Percentiles rank a stretch among this genome's conserved stretches.
phyloP scores from a whole-genome alignment of 1,284 basidiomycete species.

The Lentinula novae-zelandiae region DNA sequence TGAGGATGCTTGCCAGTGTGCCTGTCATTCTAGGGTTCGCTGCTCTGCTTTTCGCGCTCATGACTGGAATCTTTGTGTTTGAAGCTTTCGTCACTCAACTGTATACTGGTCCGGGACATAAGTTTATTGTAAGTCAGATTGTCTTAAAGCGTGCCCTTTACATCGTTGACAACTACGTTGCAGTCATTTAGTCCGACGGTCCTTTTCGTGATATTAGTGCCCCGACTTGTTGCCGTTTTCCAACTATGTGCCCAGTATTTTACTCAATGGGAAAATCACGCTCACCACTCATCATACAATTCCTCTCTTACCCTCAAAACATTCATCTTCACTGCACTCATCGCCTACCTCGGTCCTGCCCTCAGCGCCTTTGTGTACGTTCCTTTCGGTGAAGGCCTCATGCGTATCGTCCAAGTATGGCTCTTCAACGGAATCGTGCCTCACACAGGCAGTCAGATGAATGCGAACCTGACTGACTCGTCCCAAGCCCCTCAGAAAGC shows the following conservation, averaged over 20 bases:
- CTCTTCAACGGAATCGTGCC: slow-evolving; percentile 31
- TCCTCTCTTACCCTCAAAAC: slow-evolving; percentile 88
- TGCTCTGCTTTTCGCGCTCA: slow-evolving; percentile 60
- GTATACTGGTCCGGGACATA: slow-evolving; percentile 84
- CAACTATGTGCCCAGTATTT: slow-evolving; percentile 66
- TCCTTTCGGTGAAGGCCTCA: slow-evolving; percentile 84
- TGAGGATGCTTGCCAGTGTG: slow-evolving; percentile 70
- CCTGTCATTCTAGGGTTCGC: slow-evolving; percentile 82
- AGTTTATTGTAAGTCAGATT: slow-evolving; percentile 60
- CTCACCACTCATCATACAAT: slow-evolving; percentile 72
- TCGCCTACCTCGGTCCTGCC: slow-evolving; percentile 83
- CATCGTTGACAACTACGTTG: not conserved
- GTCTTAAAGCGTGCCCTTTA: not conserved
- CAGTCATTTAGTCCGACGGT: slow-evolving; percentile 83
- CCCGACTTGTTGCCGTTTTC: slow-evolving; percentile 80
- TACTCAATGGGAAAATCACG: slow-evolving; percentile 91
- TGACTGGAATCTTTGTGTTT: slow-evolving; percentile 81
- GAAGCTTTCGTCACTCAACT: slow-evolving; percentile 85
- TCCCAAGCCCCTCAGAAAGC: slow-evolving; percentile 3
- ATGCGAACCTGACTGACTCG: not conserved
- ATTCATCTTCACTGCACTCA: slow-evolving; percentile 85
- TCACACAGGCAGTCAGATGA: slow-evolving; percentile 14
- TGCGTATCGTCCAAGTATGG: slow-evolving; percentile 52
- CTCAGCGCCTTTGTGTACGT: slow-evolving; percentile 91
- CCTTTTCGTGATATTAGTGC: slow-evolving; percentile 81